These are phyloP conservation scores for Phlebiopsis flavidoalba DNA, from an alignment of 768 basidiomycete genomes.

Conservation along the genomic window DNA sequence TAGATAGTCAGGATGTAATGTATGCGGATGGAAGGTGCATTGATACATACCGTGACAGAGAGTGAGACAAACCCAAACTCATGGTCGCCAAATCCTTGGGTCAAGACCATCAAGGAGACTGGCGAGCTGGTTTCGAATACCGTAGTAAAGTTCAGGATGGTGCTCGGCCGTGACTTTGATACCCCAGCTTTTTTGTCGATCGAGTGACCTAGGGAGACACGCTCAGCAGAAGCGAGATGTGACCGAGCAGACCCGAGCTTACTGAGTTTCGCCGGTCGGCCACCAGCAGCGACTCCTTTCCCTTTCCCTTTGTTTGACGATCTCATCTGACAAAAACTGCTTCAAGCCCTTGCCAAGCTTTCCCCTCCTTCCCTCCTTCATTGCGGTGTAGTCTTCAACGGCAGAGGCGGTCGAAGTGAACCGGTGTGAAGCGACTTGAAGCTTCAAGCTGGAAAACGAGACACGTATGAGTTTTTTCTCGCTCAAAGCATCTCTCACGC, in stretches of 20 bases:
- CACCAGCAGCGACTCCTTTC: conserved; percentile 80
- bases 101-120: conserved; percentile 86
- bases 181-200: conserved; percentile 92
- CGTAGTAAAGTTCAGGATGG: conserved; percentile 49
- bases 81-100: conserved; percentile 93
- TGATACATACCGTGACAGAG: conserved; percentile 73
- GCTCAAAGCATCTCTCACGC: not conserved
- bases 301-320: conserved; percentile 88
- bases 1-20: not conserved
- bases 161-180: conserved; percentile 77
- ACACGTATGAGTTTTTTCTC: not conserved
- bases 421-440: conserved; percentile 85
- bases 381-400: conserved; percentile 92
- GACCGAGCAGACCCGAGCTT: conserved; percentile 22
- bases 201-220: conserved; percentile 55
- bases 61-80: conserved; percentile 96
- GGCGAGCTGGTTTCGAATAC: conserved; percentile 86
- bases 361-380: conserved; percentile 88
- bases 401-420: conserved; percentile 96
- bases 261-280: conserved; percentile 91
- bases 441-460: conserved; percentile 61
- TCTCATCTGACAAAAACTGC: conserved; percentile 84
- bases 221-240: not conserved
- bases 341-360: conserved; percentile 91
- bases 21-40: not conserved